Percentiles rank a stretch among this genome's conserved stretches.
Conservation (phyloP, 495 filamentous ascomycete species). For the Xeromyces bisporus region DNA sequence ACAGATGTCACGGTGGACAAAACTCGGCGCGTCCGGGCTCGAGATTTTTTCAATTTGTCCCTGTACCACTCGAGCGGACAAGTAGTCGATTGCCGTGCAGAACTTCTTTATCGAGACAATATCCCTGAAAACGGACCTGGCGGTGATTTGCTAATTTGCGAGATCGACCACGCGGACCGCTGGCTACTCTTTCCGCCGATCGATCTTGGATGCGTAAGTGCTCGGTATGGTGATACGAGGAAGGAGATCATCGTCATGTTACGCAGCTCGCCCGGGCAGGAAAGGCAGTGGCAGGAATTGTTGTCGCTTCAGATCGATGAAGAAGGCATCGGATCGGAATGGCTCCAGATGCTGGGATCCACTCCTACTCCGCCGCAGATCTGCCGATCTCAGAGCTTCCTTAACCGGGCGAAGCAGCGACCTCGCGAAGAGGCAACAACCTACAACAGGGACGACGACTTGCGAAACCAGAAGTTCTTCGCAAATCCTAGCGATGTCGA, state of each 20-base stretch:
- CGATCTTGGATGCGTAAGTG: slow-evolving; percentile 49
- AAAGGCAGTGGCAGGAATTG: slow-evolving; percentile 62
- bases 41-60: slow-evolving; percentile 77
- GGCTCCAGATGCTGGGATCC: slow-evolving; percentile 68
- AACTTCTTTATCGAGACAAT: slow-evolving; percentile 72
- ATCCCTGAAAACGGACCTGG: slow-evolving; percentile 32
- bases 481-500: slow-evolving; percentile 41
- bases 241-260: slow-evolving; percentile 74
- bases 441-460: slow-evolving; percentile 18
- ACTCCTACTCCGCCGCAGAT: slow-evolving; percentile 56
- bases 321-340: slow-evolving; percentile 64
- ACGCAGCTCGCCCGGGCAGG: slow-evolving; percentile 27
- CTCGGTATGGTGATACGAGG: slow-evolving; percentile 53
- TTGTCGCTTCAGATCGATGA: slow-evolving; percentile 53
- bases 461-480: slow-evolving; percentile 23
- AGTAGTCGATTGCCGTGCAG: slow-evolving; percentile 72
- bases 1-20: slow-evolving; percentile 54
- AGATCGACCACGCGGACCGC: slow-evolving; percentile 55
- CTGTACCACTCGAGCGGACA: slow-evolving; percentile 82
- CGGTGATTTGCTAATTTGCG: slow-evolving; percentile 80
- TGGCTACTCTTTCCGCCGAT: slow-evolving; percentile 89
- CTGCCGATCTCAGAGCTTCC: slow-evolving; percentile 33
- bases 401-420: slow-evolving; percentile 26
- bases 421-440: slow-evolving; percentile 17
- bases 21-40: slow-evolving; percentile 59